phyloP scores from a whole-genome alignment of 257 asterid species.

The Petunia axillaris region DNA sequence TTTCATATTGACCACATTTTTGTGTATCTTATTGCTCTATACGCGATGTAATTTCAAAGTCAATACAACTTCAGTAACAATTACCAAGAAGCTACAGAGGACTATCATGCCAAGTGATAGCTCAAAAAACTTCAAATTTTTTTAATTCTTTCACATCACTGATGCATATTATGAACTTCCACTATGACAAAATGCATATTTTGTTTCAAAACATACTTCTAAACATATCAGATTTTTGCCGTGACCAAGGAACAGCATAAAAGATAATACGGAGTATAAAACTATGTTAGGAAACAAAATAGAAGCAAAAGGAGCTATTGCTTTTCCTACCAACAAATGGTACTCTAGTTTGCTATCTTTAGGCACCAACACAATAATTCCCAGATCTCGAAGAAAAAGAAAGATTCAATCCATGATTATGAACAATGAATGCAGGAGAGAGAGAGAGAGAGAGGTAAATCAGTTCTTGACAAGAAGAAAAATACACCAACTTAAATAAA shows the following conservation, averaged over 20 bases:
- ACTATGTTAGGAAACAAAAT: neutral
- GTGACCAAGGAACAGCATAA: neutral
- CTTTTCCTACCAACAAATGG: slow-evolving; percentile 4
- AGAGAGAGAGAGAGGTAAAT: neutral
- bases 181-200: neutral
- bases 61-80: neutral
- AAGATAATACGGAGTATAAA: neutral
- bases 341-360: slow-evolving; percentile 1
- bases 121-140: neutral
- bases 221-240: slow-evolving; percentile 8
- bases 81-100: neutral
- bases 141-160: neutral
- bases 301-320: neutral
- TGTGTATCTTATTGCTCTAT: neutral
- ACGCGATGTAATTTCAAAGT: neutral
- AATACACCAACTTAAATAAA: neutral
- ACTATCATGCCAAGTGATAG: neutral
- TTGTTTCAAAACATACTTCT: neutral
- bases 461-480: neutral
- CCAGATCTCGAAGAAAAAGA: neutral
- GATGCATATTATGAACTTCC: neutral
- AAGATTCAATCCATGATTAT: neutral
- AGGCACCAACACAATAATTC: slow-evolving; percentile 1
- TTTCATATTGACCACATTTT: neutral
- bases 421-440: neutral